Evolutionary conservation across 2,329 filamentous ascomycete species (phyloP).

Genomic region (Xylariaceae sp.): DNA sequence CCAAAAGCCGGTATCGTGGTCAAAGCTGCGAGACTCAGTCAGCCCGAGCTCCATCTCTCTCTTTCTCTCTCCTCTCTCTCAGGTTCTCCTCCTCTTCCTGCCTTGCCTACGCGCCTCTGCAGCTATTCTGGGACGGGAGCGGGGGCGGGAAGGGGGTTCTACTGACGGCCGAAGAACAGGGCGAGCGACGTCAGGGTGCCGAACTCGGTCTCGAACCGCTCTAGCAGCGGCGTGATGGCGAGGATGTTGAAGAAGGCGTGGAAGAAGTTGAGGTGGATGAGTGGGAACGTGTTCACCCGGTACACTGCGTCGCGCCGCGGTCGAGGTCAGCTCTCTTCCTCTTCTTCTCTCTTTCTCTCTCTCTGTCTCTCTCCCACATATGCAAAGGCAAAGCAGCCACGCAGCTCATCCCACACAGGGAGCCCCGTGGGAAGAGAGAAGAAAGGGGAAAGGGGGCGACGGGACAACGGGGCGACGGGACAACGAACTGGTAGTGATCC

Average conservation of each 20-base stretch:
- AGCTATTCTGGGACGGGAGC: neutral
- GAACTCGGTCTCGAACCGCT: constrained; percentile 87
- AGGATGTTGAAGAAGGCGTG: constrained; percentile 75
- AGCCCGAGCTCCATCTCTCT: constrained; percentile 15
- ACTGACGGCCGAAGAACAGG: constrained; percentile 85
- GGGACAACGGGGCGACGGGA: neutral
- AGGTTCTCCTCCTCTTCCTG: too few relatives aligned
- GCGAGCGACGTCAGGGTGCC: constrained; percentile 83
- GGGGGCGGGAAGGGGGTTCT: too few relatives aligned
- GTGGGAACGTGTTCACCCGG: constrained; percentile 82
- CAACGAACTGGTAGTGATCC: constrained; percentile 33
- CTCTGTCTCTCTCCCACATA: too few relatives aligned
- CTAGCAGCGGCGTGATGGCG: constrained; percentile 78
- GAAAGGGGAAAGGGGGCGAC: neutral
- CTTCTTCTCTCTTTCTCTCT: too few relatives aligned
- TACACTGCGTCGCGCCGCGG: constrained; percentile 59
- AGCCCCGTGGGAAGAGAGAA: neutral
- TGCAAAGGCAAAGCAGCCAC: constrained; percentile 1
- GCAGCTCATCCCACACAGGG: neutral
- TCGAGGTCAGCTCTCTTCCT: constrained; percentile 1
- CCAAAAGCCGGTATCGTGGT: constrained; percentile 74
- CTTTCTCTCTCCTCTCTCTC: neutral
- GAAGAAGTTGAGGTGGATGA: constrained; percentile 75
- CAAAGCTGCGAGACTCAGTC: too few relatives aligned
- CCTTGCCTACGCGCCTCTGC: too few relatives aligned